Conservation (phyloP, 2,329 filamentous ascomycete species). For the Colletotrichum tofieldiae region DNA sequence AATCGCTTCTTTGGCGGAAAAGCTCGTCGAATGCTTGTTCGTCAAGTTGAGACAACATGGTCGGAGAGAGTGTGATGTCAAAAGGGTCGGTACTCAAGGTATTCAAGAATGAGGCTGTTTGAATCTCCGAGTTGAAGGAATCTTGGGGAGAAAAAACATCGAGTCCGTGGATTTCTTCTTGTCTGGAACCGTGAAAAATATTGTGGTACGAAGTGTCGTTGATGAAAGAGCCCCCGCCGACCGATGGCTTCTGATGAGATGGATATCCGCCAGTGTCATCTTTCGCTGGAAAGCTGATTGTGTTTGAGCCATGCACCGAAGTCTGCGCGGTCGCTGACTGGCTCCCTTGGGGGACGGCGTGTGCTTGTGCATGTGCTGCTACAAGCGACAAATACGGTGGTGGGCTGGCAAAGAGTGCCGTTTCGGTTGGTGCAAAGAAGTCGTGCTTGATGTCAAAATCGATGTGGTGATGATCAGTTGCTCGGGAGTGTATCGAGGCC, state of each 20-base stretch:
- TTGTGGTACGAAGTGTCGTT: background rate
- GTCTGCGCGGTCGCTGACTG: background rate
- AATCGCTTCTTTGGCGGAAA: conserved; percentile 10
- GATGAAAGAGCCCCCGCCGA: conserved; percentile 1
- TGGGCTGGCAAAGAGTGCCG: conserved; percentile 20
- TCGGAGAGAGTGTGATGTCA: conserved; percentile 11
- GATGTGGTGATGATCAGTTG: background rate
- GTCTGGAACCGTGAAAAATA: background rate
- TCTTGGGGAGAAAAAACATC: conserved; percentile 12
- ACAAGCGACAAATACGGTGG: conserved; percentile 24
- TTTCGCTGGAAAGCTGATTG: conserved; percentile 18
- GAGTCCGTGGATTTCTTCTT: conserved; percentile 19
- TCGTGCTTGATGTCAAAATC: conserved; percentile 10
- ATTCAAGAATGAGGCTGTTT: background rate
- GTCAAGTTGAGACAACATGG: conserved; percentile 18
- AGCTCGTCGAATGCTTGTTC: conserved; percentile 23
- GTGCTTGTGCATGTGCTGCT: background rate
- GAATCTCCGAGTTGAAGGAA: background rate
- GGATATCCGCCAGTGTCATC: background rate
- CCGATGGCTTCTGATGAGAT: background rate
- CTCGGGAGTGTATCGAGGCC: conserved; percentile 1
- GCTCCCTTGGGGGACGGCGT: conserved; percentile 3
- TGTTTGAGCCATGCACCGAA: conserved; percentile 3
- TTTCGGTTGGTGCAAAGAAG: background rate
- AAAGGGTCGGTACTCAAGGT: conserved; percentile 8